Percentiles rank a stretch among this genome's conserved stretches.
Evolutionary conservation across 2,329 filamentous ascomycete species (phyloP).

Genomic region (Talaromyces sp.): DNA sequence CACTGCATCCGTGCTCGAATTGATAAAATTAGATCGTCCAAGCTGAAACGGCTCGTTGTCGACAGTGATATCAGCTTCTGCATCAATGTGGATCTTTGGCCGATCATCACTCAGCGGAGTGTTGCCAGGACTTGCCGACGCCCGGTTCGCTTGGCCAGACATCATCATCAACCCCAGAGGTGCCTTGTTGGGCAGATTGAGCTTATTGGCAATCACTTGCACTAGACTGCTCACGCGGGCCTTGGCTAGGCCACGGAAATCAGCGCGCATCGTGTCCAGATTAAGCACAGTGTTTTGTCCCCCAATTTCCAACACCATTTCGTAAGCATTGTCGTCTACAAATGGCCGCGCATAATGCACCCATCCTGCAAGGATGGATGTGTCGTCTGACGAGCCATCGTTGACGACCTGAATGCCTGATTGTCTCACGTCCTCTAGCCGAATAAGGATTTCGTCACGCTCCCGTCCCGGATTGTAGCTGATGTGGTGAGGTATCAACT

Average conservation of each 20-base stretch:
- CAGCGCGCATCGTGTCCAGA: conserved; percentile 52
- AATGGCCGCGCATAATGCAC: conserved; percentile 81
- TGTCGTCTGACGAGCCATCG: conserved; percentile 37
- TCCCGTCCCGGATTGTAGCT: conserved; percentile 67
- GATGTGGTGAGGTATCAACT: conserved; percentile 71
- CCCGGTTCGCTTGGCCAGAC: conserved; percentile 54
- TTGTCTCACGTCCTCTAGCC: conserved; percentile 82
- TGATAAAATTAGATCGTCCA: neutral
- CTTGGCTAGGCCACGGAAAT: conserved; percentile 70
- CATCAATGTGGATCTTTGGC: conserved; percentile 61
- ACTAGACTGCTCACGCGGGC: conserved; percentile 68
- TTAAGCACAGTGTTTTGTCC: conserved; percentile 60
- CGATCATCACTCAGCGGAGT: conserved; percentile 66
- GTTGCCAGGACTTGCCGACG: conserved; percentile 63
- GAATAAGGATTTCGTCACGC: conserved; percentile 70
- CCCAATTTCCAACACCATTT: conserved; percentile 77
- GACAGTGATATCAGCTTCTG: conserved; percentile 39
- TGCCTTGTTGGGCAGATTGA: conserved; percentile 59
- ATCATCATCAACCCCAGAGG: conserved; percentile 65
- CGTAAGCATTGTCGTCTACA: conserved; percentile 68
- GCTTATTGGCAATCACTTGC: conserved; percentile 75
- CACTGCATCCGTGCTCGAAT: neutral
- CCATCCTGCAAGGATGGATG: conserved; percentile 43
- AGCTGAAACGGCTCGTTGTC: conserved; percentile 32
- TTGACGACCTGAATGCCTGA: conserved; percentile 67